Evolutionary conservation across 2,329 filamentous ascomycete genomes (phyloP).

Genomic region (Capronia coronata): DNA sequence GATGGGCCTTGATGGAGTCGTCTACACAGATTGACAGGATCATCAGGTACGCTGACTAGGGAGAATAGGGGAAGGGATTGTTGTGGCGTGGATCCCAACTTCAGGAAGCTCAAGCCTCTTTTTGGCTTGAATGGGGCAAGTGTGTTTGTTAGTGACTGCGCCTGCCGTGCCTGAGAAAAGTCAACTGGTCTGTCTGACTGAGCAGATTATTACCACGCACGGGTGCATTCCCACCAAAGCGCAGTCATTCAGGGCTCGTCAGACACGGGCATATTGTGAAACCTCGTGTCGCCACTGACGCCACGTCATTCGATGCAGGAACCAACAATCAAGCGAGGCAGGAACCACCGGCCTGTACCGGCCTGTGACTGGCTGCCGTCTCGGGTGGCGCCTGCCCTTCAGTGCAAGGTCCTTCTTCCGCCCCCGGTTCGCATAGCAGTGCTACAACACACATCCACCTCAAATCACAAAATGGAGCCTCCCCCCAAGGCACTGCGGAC

Average conservation of each 20-base stretch:
- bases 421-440: neutral
- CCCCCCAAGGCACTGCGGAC: neutral
- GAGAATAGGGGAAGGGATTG: neutral
- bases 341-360: neutral
- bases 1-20: neutral
- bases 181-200: too few relatives aligned
- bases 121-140: neutral
- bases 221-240: too few relatives aligned
- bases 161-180: too few relatives aligned
- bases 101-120: neutral
- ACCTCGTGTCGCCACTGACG: neutral
- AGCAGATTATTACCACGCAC: too few relatives aligned
- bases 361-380: neutral
- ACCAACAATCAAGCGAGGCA: neutral
- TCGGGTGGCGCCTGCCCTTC: neutral
- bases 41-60: neutral
- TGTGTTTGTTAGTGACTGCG: neutral
- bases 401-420: neutral
- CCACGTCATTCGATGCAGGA: conserved; percentile 1
- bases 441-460: too few relatives aligned
- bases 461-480: neutral
- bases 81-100: neutral
- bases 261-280: neutral
- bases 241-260: neutral
- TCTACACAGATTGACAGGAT: neutral